Evolutionary conservation across 306 rosid genomes (phyloP).

Genomic region (Cercis canadensis): DNA sequence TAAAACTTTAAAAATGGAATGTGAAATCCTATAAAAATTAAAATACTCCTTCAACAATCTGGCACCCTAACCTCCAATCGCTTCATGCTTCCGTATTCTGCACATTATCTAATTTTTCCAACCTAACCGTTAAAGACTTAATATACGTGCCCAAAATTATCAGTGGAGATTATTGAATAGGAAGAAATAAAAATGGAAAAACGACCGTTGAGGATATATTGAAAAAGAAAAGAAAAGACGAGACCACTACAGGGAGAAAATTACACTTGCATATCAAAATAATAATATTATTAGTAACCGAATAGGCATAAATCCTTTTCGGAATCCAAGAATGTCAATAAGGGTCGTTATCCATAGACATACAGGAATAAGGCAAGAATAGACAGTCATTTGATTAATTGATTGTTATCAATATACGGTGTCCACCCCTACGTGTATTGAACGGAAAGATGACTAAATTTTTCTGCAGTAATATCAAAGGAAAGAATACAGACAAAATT

Average conservation of each 20-base stretch:
- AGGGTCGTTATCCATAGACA: slow-evolving; percentile 16
- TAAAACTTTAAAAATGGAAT: too few species aligned
- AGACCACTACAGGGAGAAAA: background rate
- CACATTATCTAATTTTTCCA: too few species aligned
- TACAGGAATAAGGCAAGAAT: slow-evolving; percentile 19
- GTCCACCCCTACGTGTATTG: slow-evolving; percentile 43
- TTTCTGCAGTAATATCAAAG: slow-evolving; percentile 39
- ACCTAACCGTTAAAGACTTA: too few species aligned
- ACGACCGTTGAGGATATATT: background rate
- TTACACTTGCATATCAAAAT: background rate
- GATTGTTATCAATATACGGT: slow-evolving; percentile 41
- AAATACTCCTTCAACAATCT: too few species aligned
- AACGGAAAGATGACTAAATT: slow-evolving; percentile 41
- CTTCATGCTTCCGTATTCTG: too few species aligned
- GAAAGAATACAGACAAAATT: slow-evolving; percentile 53
- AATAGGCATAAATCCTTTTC: slow-evolving; percentile 1
- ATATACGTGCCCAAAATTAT: too few species aligned
- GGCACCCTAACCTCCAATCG: too few species aligned
- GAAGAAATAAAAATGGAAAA: background rate
- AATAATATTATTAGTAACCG: background rate
- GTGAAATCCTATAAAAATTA: too few species aligned
- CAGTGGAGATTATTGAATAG: background rate
- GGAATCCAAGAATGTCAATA: slow-evolving; percentile 20
- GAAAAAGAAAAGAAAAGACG: background rate
- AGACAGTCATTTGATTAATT: slow-evolving; percentile 44